Evolutionary conservation across 1,284 basidiomycete species (phyloP).

Genomic region (Irpex rosettiformis): DNA sequence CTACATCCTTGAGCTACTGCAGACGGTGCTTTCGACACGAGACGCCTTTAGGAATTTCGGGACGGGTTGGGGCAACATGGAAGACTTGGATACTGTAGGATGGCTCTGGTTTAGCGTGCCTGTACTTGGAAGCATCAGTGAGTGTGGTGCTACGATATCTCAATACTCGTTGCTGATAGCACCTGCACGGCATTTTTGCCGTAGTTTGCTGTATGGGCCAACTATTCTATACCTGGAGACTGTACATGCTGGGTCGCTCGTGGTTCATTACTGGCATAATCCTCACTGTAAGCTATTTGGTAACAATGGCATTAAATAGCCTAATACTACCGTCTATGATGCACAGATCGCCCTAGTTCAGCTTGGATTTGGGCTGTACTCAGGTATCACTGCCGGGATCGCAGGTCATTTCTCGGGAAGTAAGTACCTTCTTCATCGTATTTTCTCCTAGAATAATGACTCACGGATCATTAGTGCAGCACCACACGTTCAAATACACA

Average conservation of each 20-base stretch:
- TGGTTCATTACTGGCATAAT: constrained; percentile 2
- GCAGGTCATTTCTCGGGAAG: constrained; percentile 17
- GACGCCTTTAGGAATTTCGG: constrained; percentile 27
- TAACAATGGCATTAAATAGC: constrained; percentile 5
- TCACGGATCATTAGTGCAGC: neutral
- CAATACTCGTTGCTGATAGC: neutral
- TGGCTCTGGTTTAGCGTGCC: constrained; percentile 26
- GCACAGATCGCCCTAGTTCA: constrained; percentile 20
- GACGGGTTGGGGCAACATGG: constrained; percentile 23
- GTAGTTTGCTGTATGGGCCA: constrained; percentile 26
- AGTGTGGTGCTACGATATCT: constrained; percentile 1
- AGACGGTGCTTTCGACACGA: constrained; percentile 22
- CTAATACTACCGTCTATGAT: neutral
- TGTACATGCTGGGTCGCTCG: constrained; percentile 17
- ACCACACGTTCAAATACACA: constrained; percentile 1
- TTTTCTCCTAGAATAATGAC: neutral
- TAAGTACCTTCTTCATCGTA: neutral
- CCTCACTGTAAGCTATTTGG: constrained; percentile 13
- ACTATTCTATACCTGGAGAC: constrained; percentile 26
- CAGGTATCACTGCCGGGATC: constrained; percentile 11
- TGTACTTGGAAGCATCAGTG: constrained; percentile 25
- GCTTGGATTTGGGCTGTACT: constrained; percentile 15
- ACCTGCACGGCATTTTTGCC: too few relatives aligned
- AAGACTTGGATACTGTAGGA: constrained; percentile 20
- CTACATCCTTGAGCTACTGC: constrained; percentile 20